Evolutionary conservation across 1,284 basidiomycete species (phyloP).

Genomic region (Gomphus sp.): DNA sequence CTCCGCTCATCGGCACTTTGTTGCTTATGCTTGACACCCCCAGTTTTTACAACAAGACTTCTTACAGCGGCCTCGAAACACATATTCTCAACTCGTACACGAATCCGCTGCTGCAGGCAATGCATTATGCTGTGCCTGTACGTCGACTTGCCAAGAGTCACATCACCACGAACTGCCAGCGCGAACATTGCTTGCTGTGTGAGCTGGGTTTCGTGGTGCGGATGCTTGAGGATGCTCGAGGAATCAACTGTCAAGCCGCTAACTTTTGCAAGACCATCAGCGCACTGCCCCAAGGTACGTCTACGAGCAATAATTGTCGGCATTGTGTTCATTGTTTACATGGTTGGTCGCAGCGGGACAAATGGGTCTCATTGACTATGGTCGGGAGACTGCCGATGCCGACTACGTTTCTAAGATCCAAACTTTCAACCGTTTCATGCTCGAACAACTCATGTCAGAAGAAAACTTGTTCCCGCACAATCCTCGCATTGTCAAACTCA

Average conservation of each 20-base stretch:
- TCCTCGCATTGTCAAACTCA: slow-evolving; percentile 36
- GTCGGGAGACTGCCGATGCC: slow-evolving; percentile 59
- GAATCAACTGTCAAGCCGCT: slow-evolving; percentile 92
- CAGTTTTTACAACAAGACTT: slow-evolving; percentile 88
- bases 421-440: slow-evolving; percentile 87
- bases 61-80: slow-evolving; percentile 90
- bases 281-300: slow-evolving; percentile 64
- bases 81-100: slow-evolving; percentile 98
- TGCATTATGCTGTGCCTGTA: slow-evolving; percentile 80
- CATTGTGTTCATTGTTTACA: background rate
- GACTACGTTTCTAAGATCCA: slow-evolving; percentile 89
- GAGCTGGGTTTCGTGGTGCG: slow-evolving; percentile 93
- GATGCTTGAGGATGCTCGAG: slow-evolving; percentile 93
- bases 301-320: background rate
- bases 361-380: slow-evolving; percentile 80
- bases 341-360: slow-evolving; percentile 10
- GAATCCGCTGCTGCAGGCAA: slow-evolving; percentile 83
- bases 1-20: background rate
- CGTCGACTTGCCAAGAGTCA: slow-evolving; percentile 84
- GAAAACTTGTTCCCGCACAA: slow-evolving; percentile 57
- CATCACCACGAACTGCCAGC: slow-evolving; percentile 77
- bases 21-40: slow-evolving; percentile 8
- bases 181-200: slow-evolving; percentile 90
- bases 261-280: slow-evolving; percentile 95
- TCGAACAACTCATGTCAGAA: slow-evolving; percentile 72